These are phyloP conservation scores for Umbelopsis sp. DNA, from an alignment of 192 early-diverging fungal species.

Conservation along the genomic window DNA sequence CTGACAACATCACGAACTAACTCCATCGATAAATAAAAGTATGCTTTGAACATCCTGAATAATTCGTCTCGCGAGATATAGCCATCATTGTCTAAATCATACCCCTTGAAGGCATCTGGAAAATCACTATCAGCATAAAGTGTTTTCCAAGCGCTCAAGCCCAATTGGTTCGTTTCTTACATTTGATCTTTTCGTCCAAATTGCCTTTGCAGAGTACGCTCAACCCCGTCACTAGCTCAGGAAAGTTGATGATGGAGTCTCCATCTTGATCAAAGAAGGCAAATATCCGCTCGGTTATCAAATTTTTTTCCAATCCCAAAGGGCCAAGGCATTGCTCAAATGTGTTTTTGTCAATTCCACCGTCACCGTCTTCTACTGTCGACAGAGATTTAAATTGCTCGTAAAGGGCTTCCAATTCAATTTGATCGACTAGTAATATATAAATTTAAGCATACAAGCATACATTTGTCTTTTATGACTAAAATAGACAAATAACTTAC, in stretches of 20 bases:
- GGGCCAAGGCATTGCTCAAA: slow-evolving; percentile 90
- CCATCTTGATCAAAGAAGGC: slow-evolving; percentile 86
- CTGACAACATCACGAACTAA: slow-evolving; percentile 88
- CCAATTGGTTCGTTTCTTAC: slow-evolving; percentile 47
- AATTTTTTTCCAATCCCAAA: slow-evolving; percentile 78
- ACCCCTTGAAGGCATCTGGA: slow-evolving; percentile 85
- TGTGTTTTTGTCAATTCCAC: slow-evolving; percentile 76
- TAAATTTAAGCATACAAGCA: background rate
- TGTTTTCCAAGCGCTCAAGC: too few relatives aligned
- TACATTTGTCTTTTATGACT: background rate
- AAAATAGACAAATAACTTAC: slow-evolving; percentile 45
- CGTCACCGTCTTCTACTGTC: slow-evolving; percentile 56
- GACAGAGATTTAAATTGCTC: slow-evolving; percentile 85
- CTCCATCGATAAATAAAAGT: slow-evolving; percentile 88
- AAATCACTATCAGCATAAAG: background rate
- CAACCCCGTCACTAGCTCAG: slow-evolving; percentile 82
- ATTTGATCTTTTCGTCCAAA: slow-evolving; percentile 85
- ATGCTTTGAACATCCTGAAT: slow-evolving; percentile 89
- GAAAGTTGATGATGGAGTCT: slow-evolving; percentile 77
- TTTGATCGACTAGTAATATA: slow-evolving; percentile 66
- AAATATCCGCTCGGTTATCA: slow-evolving; percentile 88
- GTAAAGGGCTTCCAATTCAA: slow-evolving; percentile 87
- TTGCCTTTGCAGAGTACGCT: slow-evolving; percentile 85
- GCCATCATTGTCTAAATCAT: slow-evolving; percentile 90
- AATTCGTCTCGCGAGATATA: slow-evolving; percentile 83